phyloP scores from a whole-genome alignment of 2,329 filamentous ascomycete species.

The Xylaria sp. region DNA sequence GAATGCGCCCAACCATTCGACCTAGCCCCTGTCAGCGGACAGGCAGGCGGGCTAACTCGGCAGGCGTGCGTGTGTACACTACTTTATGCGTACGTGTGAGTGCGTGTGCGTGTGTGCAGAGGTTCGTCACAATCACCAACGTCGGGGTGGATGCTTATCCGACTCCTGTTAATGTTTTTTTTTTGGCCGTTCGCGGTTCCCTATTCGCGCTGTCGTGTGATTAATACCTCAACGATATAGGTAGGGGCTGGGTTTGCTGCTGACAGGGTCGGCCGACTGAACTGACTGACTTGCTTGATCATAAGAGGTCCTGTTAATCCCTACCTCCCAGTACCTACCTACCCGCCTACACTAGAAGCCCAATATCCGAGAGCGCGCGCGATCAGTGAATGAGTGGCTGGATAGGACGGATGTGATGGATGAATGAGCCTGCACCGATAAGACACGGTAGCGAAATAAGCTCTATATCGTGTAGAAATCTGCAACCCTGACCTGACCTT shows the following conservation, averaged over 20 bases:
- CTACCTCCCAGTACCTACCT: conserved; percentile 13
- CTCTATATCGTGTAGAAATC: conserved; percentile 5
- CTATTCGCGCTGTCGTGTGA: conserved; percentile 30
- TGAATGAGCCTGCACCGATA: conserved; percentile 24
- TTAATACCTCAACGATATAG: conserved; percentile 38
- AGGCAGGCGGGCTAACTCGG: conserved; percentile 19
- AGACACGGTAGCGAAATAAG: conserved; percentile 27
- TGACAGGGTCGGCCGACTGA: conserved; percentile 23
- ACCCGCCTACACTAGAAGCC: background rate
- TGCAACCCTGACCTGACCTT: conserved; percentile 18
- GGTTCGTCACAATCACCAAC: conserved; percentile 24
- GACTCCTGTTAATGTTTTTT: conserved; percentile 25
- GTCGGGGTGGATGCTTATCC: conserved; percentile 30
- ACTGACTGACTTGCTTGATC: conserved; percentile 29
- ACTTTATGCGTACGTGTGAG: background rate
- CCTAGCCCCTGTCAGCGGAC: conserved; percentile 31
- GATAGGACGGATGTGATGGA: background rate
- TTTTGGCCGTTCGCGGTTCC: background rate
- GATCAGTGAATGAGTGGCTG: background rate
- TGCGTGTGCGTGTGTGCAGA: conserved; percentile 1
- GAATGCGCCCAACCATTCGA: conserved; percentile 27
- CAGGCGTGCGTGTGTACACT: conserved; percentile 3
- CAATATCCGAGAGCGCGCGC: conserved; percentile 20
- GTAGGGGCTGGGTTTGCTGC: conserved; percentile 24
- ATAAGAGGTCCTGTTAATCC: conserved; percentile 31